Base-by-base conservation (phyloP, 345 rosid genomes). In the Euphorbia peplus region DNA sequence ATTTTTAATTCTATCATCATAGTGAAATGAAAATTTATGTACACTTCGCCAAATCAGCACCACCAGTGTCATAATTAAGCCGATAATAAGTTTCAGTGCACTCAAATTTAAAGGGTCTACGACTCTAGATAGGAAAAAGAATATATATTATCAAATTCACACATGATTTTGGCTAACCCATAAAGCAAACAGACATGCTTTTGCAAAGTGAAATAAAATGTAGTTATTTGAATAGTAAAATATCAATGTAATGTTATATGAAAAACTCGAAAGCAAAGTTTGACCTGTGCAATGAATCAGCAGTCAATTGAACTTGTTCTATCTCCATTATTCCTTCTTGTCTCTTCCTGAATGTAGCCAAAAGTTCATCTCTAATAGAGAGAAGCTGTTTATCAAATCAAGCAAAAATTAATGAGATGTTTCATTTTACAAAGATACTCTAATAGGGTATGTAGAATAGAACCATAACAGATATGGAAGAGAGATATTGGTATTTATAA, bases 341-440 rank as follows among this genome's bases (percentile, higher is more conserved):
- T 81, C 97, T 84, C 83, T 89, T 95, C 83, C 87, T 89, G 81
- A 95, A 91, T 67, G 97, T 95, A 67, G 89, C 96, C 76, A 91
- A 91, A 70, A 93, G 92, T 65, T 93, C 98, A 77, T 93, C 96
- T 74, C 96, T 86, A 70, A 93, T 93, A 57, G 97, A 74, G 68
- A 89, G 75, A 79, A 93, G 80, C 97, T 93, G 90, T 66, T 37
- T 51, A 79, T 42, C 14, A 77, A 39, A 72, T 70, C 55, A 64
- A 70, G 66, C 65, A 46, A 47, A 58, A 15, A 47, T 54, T 19
- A 66, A 64, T 63, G 50, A 26, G 54, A 52, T 26, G 32, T 44
- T 48, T 18, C 8, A 64, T 26, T 12, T 53, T 55, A 16, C 22
- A 50, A 28, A 51, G 13, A 50, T 22, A 26, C 46, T 37, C 54